Evolutionary conservation across 768 basidiomycete species (phyloP), one percentile per base, ranked within the genome.

Genomic region (Mrakia frigida): DNA sequence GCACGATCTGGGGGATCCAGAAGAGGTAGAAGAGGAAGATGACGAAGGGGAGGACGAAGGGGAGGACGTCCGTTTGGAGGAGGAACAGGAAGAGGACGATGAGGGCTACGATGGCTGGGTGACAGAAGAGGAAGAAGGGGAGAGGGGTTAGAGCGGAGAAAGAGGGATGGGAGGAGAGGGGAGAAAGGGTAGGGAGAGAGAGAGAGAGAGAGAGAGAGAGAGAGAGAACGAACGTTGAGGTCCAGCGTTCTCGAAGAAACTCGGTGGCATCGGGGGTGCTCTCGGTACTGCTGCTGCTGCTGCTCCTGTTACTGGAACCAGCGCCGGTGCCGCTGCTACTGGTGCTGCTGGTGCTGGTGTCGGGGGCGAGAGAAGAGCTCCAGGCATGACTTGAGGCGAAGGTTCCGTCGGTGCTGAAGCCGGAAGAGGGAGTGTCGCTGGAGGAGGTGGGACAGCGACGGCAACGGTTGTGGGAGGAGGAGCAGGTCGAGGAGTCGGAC

Each of bases 1-100:
- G 50, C 0, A 56, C 41, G 71, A 77, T 77, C 23, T 77, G 76
- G 23, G 76, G 76, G 31, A 77, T 14, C 72, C 72, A 74, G 72
- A 74, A 77, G 23, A 41, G 39, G 50, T 73, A 72, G 31, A 52
- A 28, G 39, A 25, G 21, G 60, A 77, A 77, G 63, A 77, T 7
- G 63, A 77, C 37, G 59, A 68, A 70, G 52, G 76, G 76, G 23
- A 74, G 53, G 33, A 77, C 23, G 23, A 68, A 23, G 11, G 72
- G 67, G 21, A 77, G 37, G 71, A 68, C 23, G 65, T 70, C 63
- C 16, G 71, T 74, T 69, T 77, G 76, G 41, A 77, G 33, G 52
- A 77, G 39, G 35, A 77, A 39, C 50, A 76, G 39, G 43, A 76
- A 71, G 16, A 76, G 0, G 28, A 76, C 18, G 31, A 69, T 13